Conservation (phyloP, 257 asterid genomes). For the Rauvolfia tetraphylla region DNA sequence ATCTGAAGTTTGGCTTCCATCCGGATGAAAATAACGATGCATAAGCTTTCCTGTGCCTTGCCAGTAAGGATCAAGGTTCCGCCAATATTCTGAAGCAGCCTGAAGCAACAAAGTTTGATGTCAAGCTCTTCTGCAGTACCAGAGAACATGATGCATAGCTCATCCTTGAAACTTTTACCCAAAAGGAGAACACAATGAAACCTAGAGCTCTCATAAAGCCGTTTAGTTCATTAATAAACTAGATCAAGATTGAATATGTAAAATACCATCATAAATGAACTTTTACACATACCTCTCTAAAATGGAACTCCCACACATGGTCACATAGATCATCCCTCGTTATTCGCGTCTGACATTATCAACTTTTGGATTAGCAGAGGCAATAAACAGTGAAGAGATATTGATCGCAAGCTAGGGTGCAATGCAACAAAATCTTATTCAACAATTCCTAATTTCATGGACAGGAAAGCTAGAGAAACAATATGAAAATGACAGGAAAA, state of each 20-base stretch:
- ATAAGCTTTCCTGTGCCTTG: slow-evolving; percentile 39
- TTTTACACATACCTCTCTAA: slow-evolving; percentile 47
- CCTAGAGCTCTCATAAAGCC: background rate
- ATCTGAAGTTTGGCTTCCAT: slow-evolving; percentile 76
- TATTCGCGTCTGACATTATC: slow-evolving; percentile 59
- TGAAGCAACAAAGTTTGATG: slow-evolving; percentile 18
- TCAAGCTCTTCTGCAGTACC: background rate
- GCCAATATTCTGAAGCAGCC: slow-evolving; percentile 76
- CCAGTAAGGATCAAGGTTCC: slow-evolving; percentile 78
- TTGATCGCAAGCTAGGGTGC: background rate
- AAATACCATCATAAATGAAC: background rate
- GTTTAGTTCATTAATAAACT: background rate
- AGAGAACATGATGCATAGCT: background rate
- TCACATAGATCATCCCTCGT: slow-evolving; percentile 63
- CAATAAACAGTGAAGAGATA: slow-evolving; percentile 5
- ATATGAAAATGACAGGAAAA: background rate
- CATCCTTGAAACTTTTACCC: background rate
- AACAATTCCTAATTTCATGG: background rate
- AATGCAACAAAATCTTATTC: background rate
- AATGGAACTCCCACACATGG: slow-evolving; percentile 76
- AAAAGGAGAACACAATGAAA: background rate
- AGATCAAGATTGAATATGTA: background rate
- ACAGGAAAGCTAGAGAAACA: background rate
- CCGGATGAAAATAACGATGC: slow-evolving; percentile 73
- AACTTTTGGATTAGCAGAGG: slow-evolving; percentile 22